phyloP scores from a whole-genome alignment of 768 basidiomycete species.

The Gloeopeniophorella convolvens region DNA sequence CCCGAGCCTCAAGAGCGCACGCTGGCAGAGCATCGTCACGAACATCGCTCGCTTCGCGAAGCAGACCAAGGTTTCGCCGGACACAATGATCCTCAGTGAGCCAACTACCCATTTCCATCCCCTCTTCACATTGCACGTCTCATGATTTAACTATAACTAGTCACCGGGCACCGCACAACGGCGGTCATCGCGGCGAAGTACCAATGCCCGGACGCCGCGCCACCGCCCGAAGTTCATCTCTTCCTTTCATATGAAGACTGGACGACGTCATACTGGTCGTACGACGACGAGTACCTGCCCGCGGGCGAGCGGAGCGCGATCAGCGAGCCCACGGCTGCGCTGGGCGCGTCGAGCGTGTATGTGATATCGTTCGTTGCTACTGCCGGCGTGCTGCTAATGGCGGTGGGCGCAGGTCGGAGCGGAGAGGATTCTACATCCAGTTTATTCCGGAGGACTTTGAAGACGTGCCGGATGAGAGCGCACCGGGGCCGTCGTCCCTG shows the following conservation, averaged over 20 bases:
- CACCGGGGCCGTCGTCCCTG: too few relatives aligned
- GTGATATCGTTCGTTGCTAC: background rate
- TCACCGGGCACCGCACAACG: constrained; percentile 11
- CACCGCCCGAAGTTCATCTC: constrained; percentile 9
- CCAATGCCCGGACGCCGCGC: background rate
- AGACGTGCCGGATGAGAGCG: background rate
- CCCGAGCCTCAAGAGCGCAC: constrained; percentile 4
- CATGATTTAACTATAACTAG: background rate
- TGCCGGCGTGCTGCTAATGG: background rate
- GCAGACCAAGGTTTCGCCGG: background rate
- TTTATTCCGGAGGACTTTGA: constrained; percentile 13
- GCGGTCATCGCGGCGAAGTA: constrained; percentile 1
- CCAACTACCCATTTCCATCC: background rate
- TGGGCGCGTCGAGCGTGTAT: background rate
- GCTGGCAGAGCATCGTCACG: constrained; percentile 3
- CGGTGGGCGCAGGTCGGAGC: background rate
- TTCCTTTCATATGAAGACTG: constrained; percentile 15
- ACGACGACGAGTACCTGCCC: background rate
- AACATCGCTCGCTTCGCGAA: background rate
- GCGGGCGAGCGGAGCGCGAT: background rate
- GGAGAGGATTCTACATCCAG: constrained; percentile 10
- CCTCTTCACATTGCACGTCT: background rate
- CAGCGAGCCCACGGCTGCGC: background rate
- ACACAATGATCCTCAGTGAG: constrained; percentile 10
- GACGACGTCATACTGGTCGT: constrained; percentile 8